These are phyloP conservation scores for Astrephomene gubernaculifera DNA, from an alignment of 139 green algal genomes.

Conservation along the genomic window DNA sequence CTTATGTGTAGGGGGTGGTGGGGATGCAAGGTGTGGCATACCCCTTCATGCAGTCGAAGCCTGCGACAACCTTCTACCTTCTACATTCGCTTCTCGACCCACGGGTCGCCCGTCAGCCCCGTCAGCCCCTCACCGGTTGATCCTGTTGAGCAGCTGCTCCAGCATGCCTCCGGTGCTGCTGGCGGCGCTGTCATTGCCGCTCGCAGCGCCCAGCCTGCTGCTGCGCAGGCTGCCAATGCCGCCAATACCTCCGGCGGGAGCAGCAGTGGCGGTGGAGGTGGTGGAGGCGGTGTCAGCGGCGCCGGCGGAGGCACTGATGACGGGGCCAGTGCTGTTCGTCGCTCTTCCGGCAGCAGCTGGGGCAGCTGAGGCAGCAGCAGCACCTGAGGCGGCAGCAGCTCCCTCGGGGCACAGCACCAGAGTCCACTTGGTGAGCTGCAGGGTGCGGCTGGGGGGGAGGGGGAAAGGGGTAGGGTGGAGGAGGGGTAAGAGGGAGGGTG, in stretches of 20 bases:
- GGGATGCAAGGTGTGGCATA: too few species aligned
- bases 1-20: too few species aligned
- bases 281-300: not conserved
- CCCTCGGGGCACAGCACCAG: constrained; percentile 14
- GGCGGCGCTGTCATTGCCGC: not conserved
- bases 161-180: not conserved
- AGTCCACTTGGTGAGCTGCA: constrained; percentile 5
- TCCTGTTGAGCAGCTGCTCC: not conserved
- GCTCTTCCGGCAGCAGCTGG: not conserved
- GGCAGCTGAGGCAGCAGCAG: not conserved
- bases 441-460: constrained; percentile 18
- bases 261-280: not conserved
- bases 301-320: not conserved
- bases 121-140: constrained; percentile 21
- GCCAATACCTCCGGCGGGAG: not conserved
- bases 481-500: too few species aligned
- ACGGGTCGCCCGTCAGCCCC: too few species aligned
- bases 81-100: too few species aligned
- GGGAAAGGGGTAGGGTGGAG: too few species aligned
- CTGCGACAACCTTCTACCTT: too few species aligned
- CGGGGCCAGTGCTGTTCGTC: not conserved
- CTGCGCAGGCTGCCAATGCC: too few species aligned
- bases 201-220: too few species aligned
- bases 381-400: not conserved
- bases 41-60: too few species aligned